Percentiles rank a stretch among this genome's conserved stretches.
Conservation (phyloP, 2,329 filamentous ascomycete species). For the Trichoderma simmonsii region DNA sequence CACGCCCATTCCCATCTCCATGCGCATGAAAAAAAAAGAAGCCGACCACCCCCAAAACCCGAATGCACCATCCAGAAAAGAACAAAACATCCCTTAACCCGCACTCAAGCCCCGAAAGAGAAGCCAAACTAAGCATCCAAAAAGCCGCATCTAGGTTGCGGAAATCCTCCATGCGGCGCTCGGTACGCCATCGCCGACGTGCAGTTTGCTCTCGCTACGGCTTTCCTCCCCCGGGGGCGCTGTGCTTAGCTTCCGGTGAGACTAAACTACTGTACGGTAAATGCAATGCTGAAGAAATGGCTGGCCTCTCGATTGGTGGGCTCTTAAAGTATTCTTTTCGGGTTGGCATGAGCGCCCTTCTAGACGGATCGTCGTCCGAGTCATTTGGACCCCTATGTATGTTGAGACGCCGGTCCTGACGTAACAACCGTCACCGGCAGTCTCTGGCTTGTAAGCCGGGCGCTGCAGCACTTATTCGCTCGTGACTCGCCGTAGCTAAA, state of each 20-base stretch:
- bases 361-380: conserved; percentile 6
- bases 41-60: neutral
- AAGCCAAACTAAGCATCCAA: neutral
- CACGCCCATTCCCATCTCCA: neutral
- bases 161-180: neutral
- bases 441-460: neutral
- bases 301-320: neutral
- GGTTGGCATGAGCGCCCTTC: neutral
- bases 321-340: neutral
- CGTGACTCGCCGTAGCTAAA: neutral
- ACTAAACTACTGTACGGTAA: neutral
- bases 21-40: neutral
- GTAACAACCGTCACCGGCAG: neutral
- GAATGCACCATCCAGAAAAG: neutral
- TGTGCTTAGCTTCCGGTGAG: conserved; percentile 7
- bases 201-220: neutral
- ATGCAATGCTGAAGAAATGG: neutral
- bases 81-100: neutral
- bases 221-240: neutral
- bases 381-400: conserved; percentile 5
- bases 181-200: neutral
- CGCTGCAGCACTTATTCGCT: neutral
- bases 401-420: neutral
- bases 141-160: neutral
- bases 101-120: neutral